Base-by-base conservation (phyloP, 1,284 basidiomycete species). In the Puccinia coronata region DNA sequence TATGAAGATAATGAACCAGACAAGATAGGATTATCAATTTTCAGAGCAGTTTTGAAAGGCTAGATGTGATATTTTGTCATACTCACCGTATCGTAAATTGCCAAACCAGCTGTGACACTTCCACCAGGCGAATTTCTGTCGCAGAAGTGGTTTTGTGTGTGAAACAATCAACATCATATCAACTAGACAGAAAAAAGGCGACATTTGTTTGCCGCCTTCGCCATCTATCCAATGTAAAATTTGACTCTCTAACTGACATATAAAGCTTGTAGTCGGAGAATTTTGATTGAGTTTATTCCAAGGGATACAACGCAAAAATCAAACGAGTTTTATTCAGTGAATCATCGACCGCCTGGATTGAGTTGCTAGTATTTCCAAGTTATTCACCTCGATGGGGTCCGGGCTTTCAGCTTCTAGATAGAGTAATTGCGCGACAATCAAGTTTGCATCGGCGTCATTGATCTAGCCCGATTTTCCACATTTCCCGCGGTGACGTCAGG, bases 91-190 rank as follows among this genome's bases (percentile, higher is more conserved):
- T 97, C 95, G 88, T 97, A 97, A 82, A 97, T 96, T 6, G 95
- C 95, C 74, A 97, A 88, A 23, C 95, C 95, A 55, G 94, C 93
- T 0, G 95, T 96, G 57, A 97, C 95, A 84, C 92, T 93, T 49
- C 95, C 95, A 4, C 95, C 95, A 0, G 95, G 95, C 8, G 93
- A 95, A 87, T 96, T 97, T 84, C 96, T 95, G 87, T 96, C n/a
- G n/a, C n/a, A n/a, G n/a, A n/a, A n/a, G n/a, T n/a, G 16, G 14
- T 1, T 12, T 39, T 41, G 36, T 63, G 1, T 20, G 36, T 96
- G 28, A 97, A 87, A 84, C 95, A 93, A 61, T 36, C 9, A 2
- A 18, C 51, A 5, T 20, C 12, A 63, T 12, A 39, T 63, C 18
- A 63, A 36, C 16, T 36, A 63, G 12, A 73, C 14, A 28, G 16